Conservation (phyloP, 805 yeast species). For the Teunomyces atbi region DNA sequence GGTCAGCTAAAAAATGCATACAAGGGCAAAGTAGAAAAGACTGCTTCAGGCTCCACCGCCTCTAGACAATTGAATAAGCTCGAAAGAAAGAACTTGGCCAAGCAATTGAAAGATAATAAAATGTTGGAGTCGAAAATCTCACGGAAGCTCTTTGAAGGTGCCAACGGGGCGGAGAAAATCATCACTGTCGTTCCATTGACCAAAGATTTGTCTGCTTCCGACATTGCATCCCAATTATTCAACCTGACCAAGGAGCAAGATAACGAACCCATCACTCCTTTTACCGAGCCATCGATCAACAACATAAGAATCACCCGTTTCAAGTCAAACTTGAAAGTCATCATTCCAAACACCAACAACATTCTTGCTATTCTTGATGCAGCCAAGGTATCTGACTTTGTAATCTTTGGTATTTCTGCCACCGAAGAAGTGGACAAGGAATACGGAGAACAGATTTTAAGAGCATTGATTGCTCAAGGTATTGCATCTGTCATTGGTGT, state of each 20-base stretch:
- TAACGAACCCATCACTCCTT: constrained; percentile 12
- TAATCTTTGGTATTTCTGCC: constrained; percentile 87
- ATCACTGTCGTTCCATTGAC: constrained; percentile 80
- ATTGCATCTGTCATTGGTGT: constrained; percentile 79
- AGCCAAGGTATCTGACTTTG: constrained; percentile 85
- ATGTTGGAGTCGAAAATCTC: constrained; percentile 55
- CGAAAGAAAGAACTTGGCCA: constrained; percentile 76
- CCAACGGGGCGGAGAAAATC: constrained; percentile 77
- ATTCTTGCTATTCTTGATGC: constrained; percentile 76
- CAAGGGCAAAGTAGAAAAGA: constrained; percentile 87
- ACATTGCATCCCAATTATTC: constrained; percentile 53
- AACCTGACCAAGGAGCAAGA: constrained; percentile 34
- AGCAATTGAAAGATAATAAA: constrained; percentile 75
- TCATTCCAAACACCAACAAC: constrained; percentile 67
- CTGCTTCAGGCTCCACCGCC: constrained; percentile 28
- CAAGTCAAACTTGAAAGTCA: constrained; percentile 70
- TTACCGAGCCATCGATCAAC: constrained; percentile 48
- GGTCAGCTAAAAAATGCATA: constrained; percentile 75
- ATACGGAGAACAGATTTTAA: constrained; percentile 83
- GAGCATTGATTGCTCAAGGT: constrained; percentile 91
- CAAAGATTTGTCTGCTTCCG: constrained; percentile 57
- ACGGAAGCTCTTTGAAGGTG: constrained; percentile 76
- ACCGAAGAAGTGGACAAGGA: constrained; percentile 73
- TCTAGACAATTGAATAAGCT: constrained; percentile 43
- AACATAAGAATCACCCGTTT: constrained; percentile 59